A percentile compares a stretch with the other conserved stretches of the same genome.
These are phyloP conservation scores for Gyrodon lividus DNA, from an alignment of 768 basidiomycete species.

Conservation along the genomic window DNA sequence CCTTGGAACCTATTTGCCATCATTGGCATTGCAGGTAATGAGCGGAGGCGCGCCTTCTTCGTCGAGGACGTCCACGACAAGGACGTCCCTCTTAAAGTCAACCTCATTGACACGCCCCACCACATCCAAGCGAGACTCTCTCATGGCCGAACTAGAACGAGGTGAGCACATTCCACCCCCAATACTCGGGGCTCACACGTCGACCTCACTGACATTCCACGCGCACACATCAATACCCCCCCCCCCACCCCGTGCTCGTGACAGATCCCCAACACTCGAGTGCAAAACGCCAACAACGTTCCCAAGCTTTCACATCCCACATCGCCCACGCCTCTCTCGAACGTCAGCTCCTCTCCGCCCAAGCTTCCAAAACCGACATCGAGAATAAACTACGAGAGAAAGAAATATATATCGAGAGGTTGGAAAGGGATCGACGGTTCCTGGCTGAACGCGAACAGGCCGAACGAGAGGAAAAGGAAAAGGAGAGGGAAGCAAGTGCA, in stretches of 20 bases:
- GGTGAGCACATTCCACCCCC: conserved; percentile 35
- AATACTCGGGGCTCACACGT: too few species aligned
- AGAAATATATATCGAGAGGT: conserved; percentile 57
- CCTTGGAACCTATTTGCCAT: not conserved
- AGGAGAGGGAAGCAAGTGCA: conserved; percentile 46
- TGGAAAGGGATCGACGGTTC: conserved; percentile 70
- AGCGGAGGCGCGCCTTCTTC: conserved; percentile 12
- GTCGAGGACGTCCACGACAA: conserved; percentile 13
- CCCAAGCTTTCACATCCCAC: conserved; percentile 58
- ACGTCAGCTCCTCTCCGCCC: conserved; percentile 61
- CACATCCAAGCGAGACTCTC: conserved; percentile 58
- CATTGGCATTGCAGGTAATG: conserved; percentile 5
- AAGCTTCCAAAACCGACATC: conserved; percentile 60
- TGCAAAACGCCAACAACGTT: conserved; percentile 66
- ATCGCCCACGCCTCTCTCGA: conserved; percentile 64
- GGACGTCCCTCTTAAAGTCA: not conserved
- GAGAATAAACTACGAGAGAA: conserved; percentile 69
- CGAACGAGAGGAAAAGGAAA: conserved; percentile 67
- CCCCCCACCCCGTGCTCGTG: not conserved
- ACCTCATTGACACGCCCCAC: conserved; percentile 25
- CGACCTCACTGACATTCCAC: not conserved
- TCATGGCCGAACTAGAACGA: conserved; percentile 66
- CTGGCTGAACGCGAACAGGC: conserved; percentile 67
- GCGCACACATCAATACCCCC: too few species aligned
- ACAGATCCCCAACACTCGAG: conserved; percentile 65